Evolutionary conservation across 306 rosid species (phyloP).

Genomic region (Castanospermum australe): DNA sequence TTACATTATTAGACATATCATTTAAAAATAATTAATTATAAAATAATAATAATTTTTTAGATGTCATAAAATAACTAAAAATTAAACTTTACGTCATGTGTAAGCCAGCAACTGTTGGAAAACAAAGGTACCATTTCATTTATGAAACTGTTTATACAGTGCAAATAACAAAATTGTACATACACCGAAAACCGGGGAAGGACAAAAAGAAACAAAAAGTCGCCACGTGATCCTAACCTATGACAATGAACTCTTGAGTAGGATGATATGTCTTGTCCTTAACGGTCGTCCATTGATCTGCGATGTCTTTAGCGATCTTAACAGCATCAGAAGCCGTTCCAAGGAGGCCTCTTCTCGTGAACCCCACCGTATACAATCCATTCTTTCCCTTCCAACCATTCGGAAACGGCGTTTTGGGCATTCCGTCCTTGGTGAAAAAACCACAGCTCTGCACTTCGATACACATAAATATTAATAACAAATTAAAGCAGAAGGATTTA

Average conservation of each 20-base stretch:
- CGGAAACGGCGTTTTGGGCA: slow-evolving; percentile 73
- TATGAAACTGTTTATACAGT: slow-evolving; percentile 24
- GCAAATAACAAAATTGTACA: slow-evolving; percentile 33
- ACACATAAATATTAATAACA: no score
- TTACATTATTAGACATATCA: no score
- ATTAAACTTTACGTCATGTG: no score
- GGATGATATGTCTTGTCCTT: slow-evolving; percentile 40
- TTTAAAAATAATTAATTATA: no score
- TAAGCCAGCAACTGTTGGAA: no score
- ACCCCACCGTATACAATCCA: slow-evolving; percentile 75
- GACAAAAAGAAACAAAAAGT: neutral
- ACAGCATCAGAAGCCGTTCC: slow-evolving; percentile 68
- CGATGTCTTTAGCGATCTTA: slow-evolving; percentile 55
- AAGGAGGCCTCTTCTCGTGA: slow-evolving; percentile 60
- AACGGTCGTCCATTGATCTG: slow-evolving; percentile 42
- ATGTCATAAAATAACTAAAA: no score
- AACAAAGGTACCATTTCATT: neutral
- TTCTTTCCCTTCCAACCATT: slow-evolving; percentile 72
- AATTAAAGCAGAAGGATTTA: no score
- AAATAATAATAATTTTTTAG: no score
- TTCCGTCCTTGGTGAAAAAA: slow-evolving; percentile 62
- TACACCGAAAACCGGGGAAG: neutral
- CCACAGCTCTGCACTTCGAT: slow-evolving; percentile 43
- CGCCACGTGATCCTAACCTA: neutral
- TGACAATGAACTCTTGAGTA: slow-evolving; percentile 41